Base-by-base conservation (phyloP, 2,329 filamentous ascomycete species). In the Tolypocladium tropicale region DNA sequence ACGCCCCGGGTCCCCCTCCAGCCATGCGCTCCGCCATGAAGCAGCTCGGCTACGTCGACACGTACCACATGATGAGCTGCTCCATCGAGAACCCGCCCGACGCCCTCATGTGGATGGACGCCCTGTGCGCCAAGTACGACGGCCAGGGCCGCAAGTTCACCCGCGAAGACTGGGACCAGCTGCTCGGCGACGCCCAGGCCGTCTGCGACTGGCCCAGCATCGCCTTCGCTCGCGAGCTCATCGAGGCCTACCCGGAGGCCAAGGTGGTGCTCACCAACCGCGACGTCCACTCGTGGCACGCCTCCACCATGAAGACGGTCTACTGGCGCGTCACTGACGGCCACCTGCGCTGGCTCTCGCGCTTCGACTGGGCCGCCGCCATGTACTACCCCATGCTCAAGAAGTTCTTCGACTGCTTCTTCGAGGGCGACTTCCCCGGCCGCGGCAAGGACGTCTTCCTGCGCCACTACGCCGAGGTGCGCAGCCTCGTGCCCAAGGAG, bases 11-110 rank as follows among this genome's bases (percentile, higher is more conserved):
- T n/a, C n/a, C n/a, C n/a, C 46, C 14, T 34, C 50, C 56, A 84
- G 81, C 84, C 48, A 80, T 88, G 65, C 78, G 84, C 59, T 80
- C 78, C 48, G 85, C 86, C 23, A 78, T 89, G 67, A 79, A 84
- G 65, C 75, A 82, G 62, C 76, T 89, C 43, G 85, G 85, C 59
- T 88, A 84, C 68, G 74, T 80, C 63, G 82, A 86, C 68, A 85
- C 81, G 58, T 88, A 89, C 76, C 86, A 89, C 74, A 87, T 87
- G 84, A 85, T 86, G 81, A 84, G 79, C 63, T 82, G 80, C 61
- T 83, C 80, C 57, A 81, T 86, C 58, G 84, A 88, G 72, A 88
- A 28, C 61, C 68, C 67, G 5, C 64, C 65, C 36, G 85, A 88
- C 64, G 82, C 80, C 55, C 74, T 86, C 46, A 81, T 88, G 74